Conservation (phyloP, 352 stramenopile species). For the Peronospora tabacina region DNA sequence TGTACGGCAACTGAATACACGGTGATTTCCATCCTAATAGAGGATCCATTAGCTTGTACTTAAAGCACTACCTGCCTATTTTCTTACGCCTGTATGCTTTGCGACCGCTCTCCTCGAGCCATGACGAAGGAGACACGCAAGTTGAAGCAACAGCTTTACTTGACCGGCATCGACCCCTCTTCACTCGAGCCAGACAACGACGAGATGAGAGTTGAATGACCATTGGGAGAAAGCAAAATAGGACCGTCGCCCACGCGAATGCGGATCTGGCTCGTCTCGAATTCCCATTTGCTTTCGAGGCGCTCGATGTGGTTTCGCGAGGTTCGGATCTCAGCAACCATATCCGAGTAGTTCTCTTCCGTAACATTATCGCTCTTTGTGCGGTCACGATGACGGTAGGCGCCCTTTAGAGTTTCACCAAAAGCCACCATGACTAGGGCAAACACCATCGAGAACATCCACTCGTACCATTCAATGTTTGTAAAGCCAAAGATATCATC, state of each 20-base stretch:
- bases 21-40: constrained; percentile 15
- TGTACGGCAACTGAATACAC: neutral
- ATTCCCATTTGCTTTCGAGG: constrained; percentile 51
- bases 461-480: constrained; percentile 66
- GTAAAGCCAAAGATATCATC: constrained; percentile 65
- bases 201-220: constrained; percentile 48
- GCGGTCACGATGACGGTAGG: constrained; percentile 54
- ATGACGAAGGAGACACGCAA: neutral
- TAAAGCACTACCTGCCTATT: constrained; percentile 20
- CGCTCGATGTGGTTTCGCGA: constrained; percentile 50
- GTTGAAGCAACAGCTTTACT: constrained; percentile 4
- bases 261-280: constrained; percentile 39
- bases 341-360: constrained; percentile 34
- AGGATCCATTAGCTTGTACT: constrained; percentile 13
- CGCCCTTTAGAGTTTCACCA: constrained; percentile 59
- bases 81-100: constrained; percentile 3
- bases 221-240: constrained; percentile 18
- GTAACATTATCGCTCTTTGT: constrained; percentile 32
- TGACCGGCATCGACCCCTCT: constrained; percentile 23
- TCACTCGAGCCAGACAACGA: constrained; percentile 38
- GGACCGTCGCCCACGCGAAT: constrained; percentile 16
- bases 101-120: neutral
- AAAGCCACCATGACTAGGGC: constrained; percentile 61
- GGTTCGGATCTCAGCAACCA: constrained; percentile 54
- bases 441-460: constrained; percentile 62